Conservation (phyloP, 2,329 filamentous ascomycete genomes). For the Botrytis deweyae region DNA sequence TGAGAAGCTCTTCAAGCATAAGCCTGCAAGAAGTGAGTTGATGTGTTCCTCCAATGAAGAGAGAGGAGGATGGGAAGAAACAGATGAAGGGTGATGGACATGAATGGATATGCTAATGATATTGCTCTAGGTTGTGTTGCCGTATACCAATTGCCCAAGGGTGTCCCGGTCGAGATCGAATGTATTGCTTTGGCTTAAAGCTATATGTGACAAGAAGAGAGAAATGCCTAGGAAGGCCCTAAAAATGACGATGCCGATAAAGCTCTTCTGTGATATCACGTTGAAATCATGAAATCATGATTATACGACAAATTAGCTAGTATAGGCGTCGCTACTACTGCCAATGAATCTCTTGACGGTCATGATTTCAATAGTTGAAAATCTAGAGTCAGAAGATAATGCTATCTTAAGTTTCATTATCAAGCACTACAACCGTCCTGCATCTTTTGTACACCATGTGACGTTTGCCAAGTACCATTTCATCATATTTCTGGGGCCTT, state of each 20-base stretch:
- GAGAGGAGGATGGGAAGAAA: no score
- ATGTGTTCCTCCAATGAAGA: neutral
- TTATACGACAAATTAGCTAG: neutral
- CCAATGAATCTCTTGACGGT: neutral
- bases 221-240: neutral
- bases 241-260: neutral
- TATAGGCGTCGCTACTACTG: no score
- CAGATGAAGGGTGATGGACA: neutral
- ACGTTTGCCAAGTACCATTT: neutral
- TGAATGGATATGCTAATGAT: constrained; percentile 2
- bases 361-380: neutral
- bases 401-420: neutral
- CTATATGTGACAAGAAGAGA: neutral
- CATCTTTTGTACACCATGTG: neutral
- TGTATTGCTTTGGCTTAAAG: constrained; percentile 69
- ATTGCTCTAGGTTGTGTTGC: constrained; percentile 65
- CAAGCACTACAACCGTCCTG: neutral
- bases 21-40: constrained; percentile 71
- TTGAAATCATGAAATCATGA: neutral
- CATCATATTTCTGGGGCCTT: neutral
- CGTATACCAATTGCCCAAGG: constrained; percentile 85
- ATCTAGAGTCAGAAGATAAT: neutral
- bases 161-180: constrained; percentile 89
- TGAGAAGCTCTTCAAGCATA: constrained; percentile 78
- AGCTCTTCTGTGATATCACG: neutral